Conservation (phyloP, 768 basidiomycete species). For the Trametes villosa region DNA sequence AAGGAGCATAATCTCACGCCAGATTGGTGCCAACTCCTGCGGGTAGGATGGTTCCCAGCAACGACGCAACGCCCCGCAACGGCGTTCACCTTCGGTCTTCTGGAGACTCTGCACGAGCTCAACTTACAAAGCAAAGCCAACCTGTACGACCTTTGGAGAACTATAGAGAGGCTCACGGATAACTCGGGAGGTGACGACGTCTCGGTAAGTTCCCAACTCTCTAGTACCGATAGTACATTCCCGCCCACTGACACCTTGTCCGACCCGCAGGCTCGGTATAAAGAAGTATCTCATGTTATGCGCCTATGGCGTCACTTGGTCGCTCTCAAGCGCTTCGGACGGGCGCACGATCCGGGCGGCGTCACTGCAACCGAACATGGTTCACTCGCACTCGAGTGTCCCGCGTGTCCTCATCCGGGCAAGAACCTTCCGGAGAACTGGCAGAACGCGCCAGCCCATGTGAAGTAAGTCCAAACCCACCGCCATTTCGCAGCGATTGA, state of each 20-base stretch:
- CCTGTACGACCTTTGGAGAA: background rate
- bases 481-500: background rate
- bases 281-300: background rate
- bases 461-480: background rate
- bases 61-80: no score
- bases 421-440: background rate
- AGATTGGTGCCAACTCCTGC: no score
- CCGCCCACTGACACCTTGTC: no score
- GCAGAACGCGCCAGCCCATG: background rate
- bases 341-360: background rate
- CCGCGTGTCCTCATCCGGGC: background rate
- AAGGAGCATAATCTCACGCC: no score
- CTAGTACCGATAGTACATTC: no score
- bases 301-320: background rate
- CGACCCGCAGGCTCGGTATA: background rate
- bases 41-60: no score
- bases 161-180: background rate
- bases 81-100: background rate
- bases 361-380: background rate
- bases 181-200: background rate
- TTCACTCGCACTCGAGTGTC: background rate
- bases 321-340: background rate
- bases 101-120: background rate
- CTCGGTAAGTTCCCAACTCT: background rate
- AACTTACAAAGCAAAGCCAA: background rate